These are phyloP conservation scores for Saccharum officinarum DNA, from an alignment of 176 grass and related monocot species.

Conservation along the genomic window DNA sequence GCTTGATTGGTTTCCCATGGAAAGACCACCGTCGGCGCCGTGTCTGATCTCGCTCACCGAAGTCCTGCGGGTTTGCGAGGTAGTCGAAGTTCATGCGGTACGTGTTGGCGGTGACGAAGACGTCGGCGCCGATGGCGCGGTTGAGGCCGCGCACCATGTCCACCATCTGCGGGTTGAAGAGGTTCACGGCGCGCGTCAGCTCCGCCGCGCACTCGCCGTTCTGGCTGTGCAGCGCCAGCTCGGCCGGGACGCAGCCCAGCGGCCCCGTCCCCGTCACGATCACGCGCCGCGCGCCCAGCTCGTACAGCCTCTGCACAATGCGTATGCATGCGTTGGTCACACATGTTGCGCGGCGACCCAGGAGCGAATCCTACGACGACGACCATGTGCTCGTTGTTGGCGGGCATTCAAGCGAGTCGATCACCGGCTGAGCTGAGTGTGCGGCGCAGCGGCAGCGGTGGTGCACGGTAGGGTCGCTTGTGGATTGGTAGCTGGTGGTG, in stretches of 20 bases:
- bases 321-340: neutral
- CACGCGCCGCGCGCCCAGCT: constrained; percentile 72
- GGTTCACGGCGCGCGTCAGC: constrained; percentile 66
- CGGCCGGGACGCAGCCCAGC: constrained; percentile 82
- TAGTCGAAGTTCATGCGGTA: constrained; percentile 83
- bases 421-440: no score
- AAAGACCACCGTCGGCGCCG: no score
- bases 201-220: constrained; percentile 66
- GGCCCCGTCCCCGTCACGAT: constrained; percentile 92
- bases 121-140: constrained; percentile 51
- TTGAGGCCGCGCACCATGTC: constrained; percentile 67
- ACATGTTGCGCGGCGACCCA: no score
- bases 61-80: constrained; percentile 57
- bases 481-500: neutral
- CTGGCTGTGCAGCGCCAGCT: constrained; percentile 68
- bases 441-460: no score
- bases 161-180: constrained; percentile 87
- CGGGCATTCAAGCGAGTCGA: no score
- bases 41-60: constrained; percentile 38
- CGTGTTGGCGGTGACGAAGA: constrained; percentile 76
- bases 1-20: no score
- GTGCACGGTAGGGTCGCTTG: no score
- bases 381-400: neutral
- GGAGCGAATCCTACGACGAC: constrained; percentile 14
- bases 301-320: constrained; percentile 64